A percentile compares a stretch with the other conserved stretches of the same genome.
These are phyloP conservation scores for Nakazawaea molendinolei DNA, from an alignment of 805 yeast genomes.

Conservation along the genomic window DNA sequence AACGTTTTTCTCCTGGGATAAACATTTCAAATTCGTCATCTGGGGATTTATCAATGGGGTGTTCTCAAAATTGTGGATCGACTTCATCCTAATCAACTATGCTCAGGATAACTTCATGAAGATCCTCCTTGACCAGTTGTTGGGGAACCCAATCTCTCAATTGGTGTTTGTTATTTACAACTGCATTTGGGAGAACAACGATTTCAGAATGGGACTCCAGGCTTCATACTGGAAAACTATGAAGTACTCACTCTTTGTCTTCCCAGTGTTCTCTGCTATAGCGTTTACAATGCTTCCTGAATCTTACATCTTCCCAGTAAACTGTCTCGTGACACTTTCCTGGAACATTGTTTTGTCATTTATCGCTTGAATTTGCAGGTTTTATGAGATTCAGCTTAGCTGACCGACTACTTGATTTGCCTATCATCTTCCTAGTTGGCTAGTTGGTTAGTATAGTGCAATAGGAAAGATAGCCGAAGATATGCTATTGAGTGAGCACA, in stretches of 20 bases:
- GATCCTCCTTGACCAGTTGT: conserved; percentile 44
- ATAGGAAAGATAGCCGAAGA: no score
- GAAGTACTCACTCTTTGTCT: conserved; percentile 45
- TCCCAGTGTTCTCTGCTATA: conserved; percentile 52
- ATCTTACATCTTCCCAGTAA: conserved; percentile 48
- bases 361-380: no score
- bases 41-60: conserved; percentile 62
- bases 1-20: conserved; percentile 17
- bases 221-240: conserved; percentile 39
- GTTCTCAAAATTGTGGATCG: conserved; percentile 43
- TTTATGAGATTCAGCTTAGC: no score
- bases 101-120: conserved; percentile 31
- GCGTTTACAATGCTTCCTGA: conserved; percentile 44
- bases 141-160: conserved; percentile 53
- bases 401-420: no score
- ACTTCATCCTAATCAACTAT: conserved; percentile 28
- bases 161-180: conserved; percentile 39
- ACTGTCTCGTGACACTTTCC: conserved; percentile 47
- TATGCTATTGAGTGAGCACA: no score
- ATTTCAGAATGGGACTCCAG: conserved; percentile 24
- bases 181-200: conserved; percentile 49
- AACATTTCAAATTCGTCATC: conserved; percentile 38
- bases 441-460: no score
- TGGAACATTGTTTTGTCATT: conserved; percentile 50
- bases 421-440: no score